Evolutionary conservation across 1,139 yeast species (phyloP).

Genomic region (Saccharomyces hybrid): DNA sequence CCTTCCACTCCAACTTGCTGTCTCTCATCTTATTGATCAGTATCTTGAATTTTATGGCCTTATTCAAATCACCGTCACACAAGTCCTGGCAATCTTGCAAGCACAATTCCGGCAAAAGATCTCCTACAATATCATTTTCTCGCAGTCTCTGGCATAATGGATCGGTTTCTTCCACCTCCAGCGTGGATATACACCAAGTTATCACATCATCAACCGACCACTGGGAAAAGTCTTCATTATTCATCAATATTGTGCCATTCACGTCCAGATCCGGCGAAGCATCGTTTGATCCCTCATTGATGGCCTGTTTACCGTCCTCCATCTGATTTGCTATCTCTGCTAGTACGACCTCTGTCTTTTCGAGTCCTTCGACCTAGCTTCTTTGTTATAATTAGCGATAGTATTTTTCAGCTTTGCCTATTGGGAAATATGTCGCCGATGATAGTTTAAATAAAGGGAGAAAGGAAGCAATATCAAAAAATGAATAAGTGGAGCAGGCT

Average conservation of each 20-base stretch:
- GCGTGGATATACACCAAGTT: constrained; percentile 16
- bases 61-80: constrained; percentile 39
- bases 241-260: background rate
- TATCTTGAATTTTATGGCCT: constrained; percentile 42
- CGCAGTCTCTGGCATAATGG: constrained; percentile 32
- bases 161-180: constrained; percentile 12
- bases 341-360: background rate
- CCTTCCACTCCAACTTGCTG: constrained; percentile 6
- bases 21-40: constrained; percentile 34
- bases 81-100: constrained; percentile 56
- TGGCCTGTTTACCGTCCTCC: background rate
- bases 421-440: constrained; percentile 1
- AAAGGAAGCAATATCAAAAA: background rate
- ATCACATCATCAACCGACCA: constrained; percentile 23
- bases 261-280: background rate
- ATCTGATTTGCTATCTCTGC: background rate
- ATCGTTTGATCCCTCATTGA: background rate
- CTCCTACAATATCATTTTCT: constrained; percentile 56
- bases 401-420: background rate
- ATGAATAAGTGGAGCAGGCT: background rate
- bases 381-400: background rate
- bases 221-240: constrained; percentile 1
- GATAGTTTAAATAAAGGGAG: background rate
- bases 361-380: background rate
- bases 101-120: constrained; percentile 49